Evolutionary conservation across 805 yeast species (phyloP).

Genomic region (Candida xiaguanensis): DNA sequence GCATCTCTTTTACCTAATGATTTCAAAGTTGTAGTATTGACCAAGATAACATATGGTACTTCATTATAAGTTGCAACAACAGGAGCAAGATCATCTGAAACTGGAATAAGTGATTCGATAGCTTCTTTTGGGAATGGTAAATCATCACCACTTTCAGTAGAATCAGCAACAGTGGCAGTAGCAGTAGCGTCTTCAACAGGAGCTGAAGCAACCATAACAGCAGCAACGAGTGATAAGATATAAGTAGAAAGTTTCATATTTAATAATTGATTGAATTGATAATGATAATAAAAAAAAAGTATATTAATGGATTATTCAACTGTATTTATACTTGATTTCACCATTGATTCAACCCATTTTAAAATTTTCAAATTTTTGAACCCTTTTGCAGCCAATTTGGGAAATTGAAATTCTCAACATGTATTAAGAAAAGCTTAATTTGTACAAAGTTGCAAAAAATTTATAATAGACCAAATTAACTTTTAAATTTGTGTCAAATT

Average conservation of each 20-base stretch:
- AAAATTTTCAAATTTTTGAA: no score
- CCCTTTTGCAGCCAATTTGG: slow-evolving; percentile 10
- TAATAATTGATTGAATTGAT: slow-evolving; percentile 4
- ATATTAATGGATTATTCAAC: neutral
- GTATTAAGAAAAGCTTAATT: neutral
- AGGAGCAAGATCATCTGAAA: slow-evolving; percentile 3
- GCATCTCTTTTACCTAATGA: slow-evolving; percentile 1
- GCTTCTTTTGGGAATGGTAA: slow-evolving; percentile 7
- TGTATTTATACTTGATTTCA: neutral
- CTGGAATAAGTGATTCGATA: slow-evolving; percentile 1
- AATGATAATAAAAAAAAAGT: neutral
- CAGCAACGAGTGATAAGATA: slow-evolving; percentile 7
- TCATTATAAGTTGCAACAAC: neutral
- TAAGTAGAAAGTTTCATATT: slow-evolving; percentile 7
- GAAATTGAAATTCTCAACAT: no score
- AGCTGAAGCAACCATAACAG: slow-evolving; percentile 5
- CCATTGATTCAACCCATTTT: no score
- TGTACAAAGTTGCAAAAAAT: no score
- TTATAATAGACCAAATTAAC: no score
- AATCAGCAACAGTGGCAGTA: neutral
- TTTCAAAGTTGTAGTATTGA: slow-evolving; percentile 2
- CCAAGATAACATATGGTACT: slow-evolving; percentile 3
- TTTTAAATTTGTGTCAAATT: neutral
- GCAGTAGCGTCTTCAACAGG: slow-evolving; percentile 2
- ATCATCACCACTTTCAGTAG: neutral